Base-by-base conservation (phyloP, 306 rosid species). In the Cicer judaicum region DNA sequence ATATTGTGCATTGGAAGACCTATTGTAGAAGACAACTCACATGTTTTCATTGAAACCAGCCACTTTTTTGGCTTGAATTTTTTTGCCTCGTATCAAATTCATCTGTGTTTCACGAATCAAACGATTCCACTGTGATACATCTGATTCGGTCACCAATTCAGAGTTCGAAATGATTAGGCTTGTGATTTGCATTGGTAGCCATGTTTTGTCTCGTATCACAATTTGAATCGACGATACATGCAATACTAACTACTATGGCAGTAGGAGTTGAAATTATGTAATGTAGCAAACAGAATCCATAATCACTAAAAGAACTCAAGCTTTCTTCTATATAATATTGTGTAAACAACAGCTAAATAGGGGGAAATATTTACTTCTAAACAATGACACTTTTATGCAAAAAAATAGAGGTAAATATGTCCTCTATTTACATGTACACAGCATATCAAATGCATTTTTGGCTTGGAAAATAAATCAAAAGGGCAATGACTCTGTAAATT, bases 391-490 rank as follows among this genome's bases (percentile, higher is more conserved):
- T 40, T 62, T 7, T 36, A 7, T 10, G 36, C 2, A 63, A 15
- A n/a, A 39, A 39, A 62, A 9, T 3, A 64, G 13, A 64, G 15
- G 19, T 3, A n/a, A 11, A 15, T 39, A 8, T 62, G 48, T 14
- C 52, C 69, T 41, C 34, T 15, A 40, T 62, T 62, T 38, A n/a
- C 47, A 34, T n/a, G 10, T 38, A 62, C 68, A n/a, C 12, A 8
- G 24, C 47, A 64, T 64, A 59, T 59, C 43, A 59, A 56, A 7
- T 34, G 6, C 4, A 5, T 29, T 29, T 59, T 59, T 48, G 54
- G 54, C 5, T 48, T 48, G 54, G 64, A 59, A 9, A 59, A 59
- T 29, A 41, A 59, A 59, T 59, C 42, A 59, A 59, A 59, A 29
- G 64, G 7, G 7, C 42, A 59, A 2, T 1, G 5, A 12, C 60